These are phyloP conservation scores for Talaromyces atroroseus DNA, from an alignment of 2,329 filamentous ascomycete species.

Conservation along the genomic window DNA sequence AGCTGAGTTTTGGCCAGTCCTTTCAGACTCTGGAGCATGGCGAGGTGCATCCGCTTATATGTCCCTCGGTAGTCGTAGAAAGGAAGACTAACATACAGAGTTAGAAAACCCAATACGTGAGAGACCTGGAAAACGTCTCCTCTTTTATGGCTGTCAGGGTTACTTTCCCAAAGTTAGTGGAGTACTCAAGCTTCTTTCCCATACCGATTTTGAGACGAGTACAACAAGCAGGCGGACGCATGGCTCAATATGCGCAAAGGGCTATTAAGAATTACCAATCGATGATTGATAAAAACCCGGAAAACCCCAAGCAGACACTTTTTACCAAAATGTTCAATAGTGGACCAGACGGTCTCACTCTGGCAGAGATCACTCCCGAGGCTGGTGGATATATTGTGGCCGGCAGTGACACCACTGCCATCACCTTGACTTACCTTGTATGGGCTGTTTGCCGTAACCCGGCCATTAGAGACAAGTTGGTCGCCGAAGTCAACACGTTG, in stretches of 20 bases:
- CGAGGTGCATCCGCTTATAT: conserved; percentile 30
- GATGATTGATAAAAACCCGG: conserved; percentile 17
- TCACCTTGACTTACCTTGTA: conserved; percentile 45
- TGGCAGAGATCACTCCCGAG: conserved; percentile 35
- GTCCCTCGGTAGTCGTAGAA: not conserved
- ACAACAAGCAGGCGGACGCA: conserved; percentile 17
- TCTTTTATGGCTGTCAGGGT: conserved; percentile 7
- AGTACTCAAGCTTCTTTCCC: conserved; percentile 19
- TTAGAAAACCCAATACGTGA: conserved; percentile 40
- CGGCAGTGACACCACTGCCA: conserved; percentile 50
- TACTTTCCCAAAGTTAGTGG: conserved; percentile 22
- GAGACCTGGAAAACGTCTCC: conserved; percentile 26
- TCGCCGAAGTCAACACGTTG: conserved; percentile 40
- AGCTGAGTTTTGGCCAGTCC: conserved; percentile 53
- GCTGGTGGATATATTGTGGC: conserved; percentile 46
- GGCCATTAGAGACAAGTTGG: conserved; percentile 41
- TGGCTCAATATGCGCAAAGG: conserved; percentile 20
- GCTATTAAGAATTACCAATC: conserved; percentile 23
- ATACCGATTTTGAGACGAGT: conserved; percentile 20
- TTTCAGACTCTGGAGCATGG: conserved; percentile 50
- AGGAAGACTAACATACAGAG: not conserved
- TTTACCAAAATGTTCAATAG: conserved; percentile 34
- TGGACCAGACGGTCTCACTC: conserved; percentile 18
- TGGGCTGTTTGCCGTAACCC: conserved; percentile 29
- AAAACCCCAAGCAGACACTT: conserved; percentile 30